Evolutionary conservation across 257 asterid genomes (phyloP).

Genomic region (Phtheirospermum japonicum): DNA sequence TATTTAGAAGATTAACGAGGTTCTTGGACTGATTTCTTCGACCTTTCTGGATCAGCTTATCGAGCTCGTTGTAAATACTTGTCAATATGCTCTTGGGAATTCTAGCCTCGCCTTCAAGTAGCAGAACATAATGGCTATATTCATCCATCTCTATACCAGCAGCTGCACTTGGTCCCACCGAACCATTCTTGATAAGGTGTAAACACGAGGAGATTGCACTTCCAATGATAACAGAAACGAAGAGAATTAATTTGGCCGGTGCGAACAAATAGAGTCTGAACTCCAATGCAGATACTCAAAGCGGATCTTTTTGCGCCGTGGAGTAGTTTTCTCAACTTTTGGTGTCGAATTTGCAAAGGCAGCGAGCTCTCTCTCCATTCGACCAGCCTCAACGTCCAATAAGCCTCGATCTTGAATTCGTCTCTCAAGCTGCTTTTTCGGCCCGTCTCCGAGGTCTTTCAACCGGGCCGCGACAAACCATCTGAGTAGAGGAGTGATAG

Average conservation of each 20-base stretch:
- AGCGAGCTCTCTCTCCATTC: neutral
- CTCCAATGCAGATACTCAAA: constrained; percentile 15
- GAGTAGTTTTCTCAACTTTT: constrained; percentile 18
- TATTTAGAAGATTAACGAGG: constrained; percentile 10
- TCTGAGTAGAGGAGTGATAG: constrained; percentile 20
- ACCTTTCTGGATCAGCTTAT: constrained; percentile 22
- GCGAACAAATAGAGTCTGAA: too few relatives aligned
- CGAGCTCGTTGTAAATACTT: constrained; percentile 21
- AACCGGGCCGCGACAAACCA: too few relatives aligned
- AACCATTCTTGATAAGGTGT: neutral
- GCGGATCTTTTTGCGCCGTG: constrained; percentile 7
- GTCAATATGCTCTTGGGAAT: constrained; percentile 24
- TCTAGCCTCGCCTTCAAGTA: constrained; percentile 31
- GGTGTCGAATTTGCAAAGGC: neutral
- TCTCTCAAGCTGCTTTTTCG: neutral
- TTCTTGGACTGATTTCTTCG: constrained; percentile 6
- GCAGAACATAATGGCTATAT: constrained; percentile 23
- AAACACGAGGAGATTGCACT: too few relatives aligned
- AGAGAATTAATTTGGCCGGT: constrained; percentile 18
- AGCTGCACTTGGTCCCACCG: too few relatives aligned
- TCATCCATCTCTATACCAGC: too few relatives aligned
- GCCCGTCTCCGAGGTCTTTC: neutral
- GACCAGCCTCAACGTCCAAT: neutral
- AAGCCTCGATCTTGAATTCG: constrained; percentile 16
- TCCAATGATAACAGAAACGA: constrained; percentile 1